phyloP scores from a whole-genome alignment of 345 rosid genomes.

The Melaleuca quinquenervia region DNA sequence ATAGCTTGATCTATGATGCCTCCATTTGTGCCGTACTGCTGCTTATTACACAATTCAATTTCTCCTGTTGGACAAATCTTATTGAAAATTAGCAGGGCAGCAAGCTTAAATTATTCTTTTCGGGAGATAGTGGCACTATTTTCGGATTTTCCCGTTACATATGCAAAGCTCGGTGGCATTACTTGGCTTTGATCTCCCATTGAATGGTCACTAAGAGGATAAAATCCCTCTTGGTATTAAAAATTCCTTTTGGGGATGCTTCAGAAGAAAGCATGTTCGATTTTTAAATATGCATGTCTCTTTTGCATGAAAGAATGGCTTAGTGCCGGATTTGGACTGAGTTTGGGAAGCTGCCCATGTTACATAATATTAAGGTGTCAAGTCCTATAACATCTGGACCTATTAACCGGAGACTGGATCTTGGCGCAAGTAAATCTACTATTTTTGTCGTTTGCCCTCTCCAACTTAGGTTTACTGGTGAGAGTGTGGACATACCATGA shows the following conservation, averaged over 20 bases:
- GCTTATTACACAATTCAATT: neutral
- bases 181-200: neutral
- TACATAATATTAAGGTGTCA: too few relatives aligned
- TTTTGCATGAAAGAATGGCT: too few relatives aligned
- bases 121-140: neutral
- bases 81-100: neutral
- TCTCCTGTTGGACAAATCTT: neutral
- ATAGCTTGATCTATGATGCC: neutral
- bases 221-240: neutral
- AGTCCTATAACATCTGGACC: neutral
- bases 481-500: neutral
- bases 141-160: neutral
- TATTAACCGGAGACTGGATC: neutral
- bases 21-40: neutral
- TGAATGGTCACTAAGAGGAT: neutral
- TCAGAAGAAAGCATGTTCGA: too few relatives aligned
- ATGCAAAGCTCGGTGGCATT: neutral
- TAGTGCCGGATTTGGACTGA: too few relatives aligned
- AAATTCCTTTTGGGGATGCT: too few relatives aligned
- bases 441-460: neutral
- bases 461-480: neutral
- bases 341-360: too few relatives aligned
- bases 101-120: neutral
- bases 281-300: too few relatives aligned
- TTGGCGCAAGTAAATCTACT: neutral